Evolutionary conservation across 1,139 yeast species (phyloP).

Genomic region (Saccharomyces pastorianus): DNA sequence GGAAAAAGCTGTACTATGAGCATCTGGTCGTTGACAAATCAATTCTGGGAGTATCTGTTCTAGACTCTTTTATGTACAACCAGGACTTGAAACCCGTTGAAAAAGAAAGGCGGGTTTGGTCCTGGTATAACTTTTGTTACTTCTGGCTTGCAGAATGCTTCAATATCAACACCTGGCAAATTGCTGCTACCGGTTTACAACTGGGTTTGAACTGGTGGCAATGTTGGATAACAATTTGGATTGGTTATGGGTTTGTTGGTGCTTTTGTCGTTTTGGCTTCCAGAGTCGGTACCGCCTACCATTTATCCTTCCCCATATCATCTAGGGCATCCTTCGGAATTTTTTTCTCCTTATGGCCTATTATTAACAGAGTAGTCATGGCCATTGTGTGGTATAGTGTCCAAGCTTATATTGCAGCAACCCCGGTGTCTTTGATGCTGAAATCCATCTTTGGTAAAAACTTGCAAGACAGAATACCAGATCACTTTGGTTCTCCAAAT

Average conservation of each 20-base stretch:
- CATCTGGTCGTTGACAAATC: slow-evolving; percentile 24
- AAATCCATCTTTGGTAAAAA: slow-evolving; percentile 59
- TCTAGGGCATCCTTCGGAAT: slow-evolving; percentile 70
- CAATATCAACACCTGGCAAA: slow-evolving; percentile 85
- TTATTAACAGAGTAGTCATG: slow-evolving; percentile 72
- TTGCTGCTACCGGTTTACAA: slow-evolving; percentile 73
- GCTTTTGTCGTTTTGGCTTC: slow-evolving; percentile 56
- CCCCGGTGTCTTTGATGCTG: slow-evolving; percentile 68
- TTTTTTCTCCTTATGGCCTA: slow-evolving; percentile 74
- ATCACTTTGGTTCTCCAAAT: slow-evolving; percentile 44
- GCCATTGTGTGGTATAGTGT: slow-evolving; percentile 81
- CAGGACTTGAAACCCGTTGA: slow-evolving; percentile 69
- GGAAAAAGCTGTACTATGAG: slow-evolving; percentile 21
- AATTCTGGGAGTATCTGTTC: slow-evolving; percentile 17
- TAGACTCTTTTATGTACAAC: slow-evolving; percentile 59
- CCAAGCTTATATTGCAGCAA: slow-evolving; percentile 75
- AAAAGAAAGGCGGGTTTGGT: slow-evolving; percentile 60
- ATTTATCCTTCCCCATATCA: slow-evolving; percentile 70
- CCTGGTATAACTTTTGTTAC: slow-evolving; percentile 68
- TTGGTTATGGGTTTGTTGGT: slow-evolving; percentile 57
- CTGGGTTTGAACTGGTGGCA: slow-evolving; percentile 84
- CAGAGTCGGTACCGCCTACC: slow-evolving; percentile 65
- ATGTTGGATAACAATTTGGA: slow-evolving; percentile 79
- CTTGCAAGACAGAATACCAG: slow-evolving; percentile 41
- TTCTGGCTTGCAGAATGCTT: slow-evolving; percentile 86